Evolutionary conservation across 108 stramenopile species (phyloP), one percentile per base, ranked within the genome.

Genomic region (Craspedostauros australis): DNA sequence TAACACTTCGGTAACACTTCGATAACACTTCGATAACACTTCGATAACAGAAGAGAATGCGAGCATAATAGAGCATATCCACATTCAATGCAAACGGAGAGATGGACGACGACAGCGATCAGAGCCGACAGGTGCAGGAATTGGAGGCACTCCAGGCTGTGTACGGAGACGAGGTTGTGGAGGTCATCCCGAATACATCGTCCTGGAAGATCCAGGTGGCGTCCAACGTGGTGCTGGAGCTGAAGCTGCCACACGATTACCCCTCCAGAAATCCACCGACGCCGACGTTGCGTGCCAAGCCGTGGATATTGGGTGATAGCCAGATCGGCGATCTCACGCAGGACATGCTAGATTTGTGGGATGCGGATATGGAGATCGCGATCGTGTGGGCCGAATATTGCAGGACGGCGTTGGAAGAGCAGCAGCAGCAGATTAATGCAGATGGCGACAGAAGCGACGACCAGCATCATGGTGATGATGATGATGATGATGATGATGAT

Each of bases 331-430:
- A 26, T 0, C 7, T 64, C 25, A 38, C 47, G 5, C 3, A 59
- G 15, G 73, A 78, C 19, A 31, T 84, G 30, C 32, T 43, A 21
- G 70, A 64, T 14, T 60, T 76, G 73, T 76, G 51, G 44, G 60
- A 68, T 20, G 36, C 39, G 18, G 71, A 64, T 22, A 43, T 50
- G n/a, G 76, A 75, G 41, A 66, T 80, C 2, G 66, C 45, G 1
- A 78, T 80, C 8, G 29, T 80, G 46, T 84, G 83, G 83, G 76
- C 66, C 20, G 83, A 84, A 44, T 55, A 56, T 26, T 65, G 75
- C 51, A 60, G 73, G 0, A 53, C 60, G 1, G 60, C 47, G 27
- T 39, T 81, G 24, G 28, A 39, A 3, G 27, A 43, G 24, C 16
- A 39, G 9, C 34, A 51, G 16, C 9, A 50, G 4, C 19, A 56